A percentile compares a stretch with the other conserved stretches of the same genome.
Evolutionary conservation across 192 early-diverging fungal genomes (phyloP).

Genomic region (Gigaspora rosea): DNA sequence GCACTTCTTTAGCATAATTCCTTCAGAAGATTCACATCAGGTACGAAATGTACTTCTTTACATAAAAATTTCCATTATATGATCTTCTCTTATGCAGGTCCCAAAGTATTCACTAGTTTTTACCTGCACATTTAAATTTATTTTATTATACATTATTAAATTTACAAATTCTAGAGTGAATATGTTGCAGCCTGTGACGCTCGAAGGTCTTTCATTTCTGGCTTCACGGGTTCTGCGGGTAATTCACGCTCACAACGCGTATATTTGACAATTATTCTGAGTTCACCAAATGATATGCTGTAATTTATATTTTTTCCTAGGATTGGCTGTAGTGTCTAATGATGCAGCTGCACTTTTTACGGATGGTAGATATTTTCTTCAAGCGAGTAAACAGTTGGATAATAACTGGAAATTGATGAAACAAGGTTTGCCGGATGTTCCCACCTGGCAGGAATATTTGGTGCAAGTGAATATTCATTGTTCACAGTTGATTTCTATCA

Average conservation of each 20-base stretch:
- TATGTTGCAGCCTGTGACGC: slow-evolving; percentile 90
- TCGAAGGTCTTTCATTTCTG: slow-evolving; percentile 88
- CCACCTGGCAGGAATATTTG: slow-evolving; percentile 89
- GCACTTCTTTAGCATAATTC: slow-evolving; percentile 70
- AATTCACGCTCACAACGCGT: neutral
- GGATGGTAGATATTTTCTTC: slow-evolving; percentile 97
- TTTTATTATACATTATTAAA: neutral
- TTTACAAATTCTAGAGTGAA: slow-evolving; percentile 72
- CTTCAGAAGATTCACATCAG: slow-evolving; percentile 97
- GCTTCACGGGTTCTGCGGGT: slow-evolving; percentile 98
- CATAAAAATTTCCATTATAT: neutral
- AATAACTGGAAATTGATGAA: slow-evolving; percentile 95
- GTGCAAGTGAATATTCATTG: slow-evolving; percentile 53
- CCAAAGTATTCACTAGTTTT: neutral
- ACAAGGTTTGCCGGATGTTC: slow-evolving; percentile 81
- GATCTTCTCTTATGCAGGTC: neutral
- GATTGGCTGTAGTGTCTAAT: slow-evolving; percentile 81
- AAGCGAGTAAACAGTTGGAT: slow-evolving; percentile 91
- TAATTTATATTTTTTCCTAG: slow-evolving; percentile 35
- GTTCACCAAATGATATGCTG: neutral
- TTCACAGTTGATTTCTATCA: neutral
- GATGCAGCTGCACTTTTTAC: slow-evolving; percentile 89
- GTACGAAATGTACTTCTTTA: slow-evolving; percentile 41
- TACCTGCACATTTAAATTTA: neutral
- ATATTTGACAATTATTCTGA: neutral